Evolutionary conservation across 2,329 filamentous ascomycete species (phyloP), one percentile per base, ranked within the genome.

Genomic region (Endoconidiophora polonica): DNA sequence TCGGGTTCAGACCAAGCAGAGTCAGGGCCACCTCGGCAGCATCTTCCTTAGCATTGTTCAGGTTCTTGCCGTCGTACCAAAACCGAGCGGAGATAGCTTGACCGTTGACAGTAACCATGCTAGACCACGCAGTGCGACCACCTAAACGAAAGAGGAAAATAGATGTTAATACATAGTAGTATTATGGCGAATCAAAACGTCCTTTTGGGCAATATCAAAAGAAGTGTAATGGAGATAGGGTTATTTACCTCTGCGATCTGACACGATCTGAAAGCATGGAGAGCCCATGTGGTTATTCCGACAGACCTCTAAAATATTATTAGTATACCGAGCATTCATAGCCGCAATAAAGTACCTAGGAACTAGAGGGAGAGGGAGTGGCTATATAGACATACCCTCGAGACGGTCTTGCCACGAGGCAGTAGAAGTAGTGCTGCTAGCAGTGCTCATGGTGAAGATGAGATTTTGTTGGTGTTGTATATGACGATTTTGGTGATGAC

Each of bases 51-150:
- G 86, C 86, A 60, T 93, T 93, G 69, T 88, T 78, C 63, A 90
- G 72, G 61, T 86, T 86, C 62, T 86, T 79, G 54, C 86, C 86
- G 63, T 93, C 87, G 66, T 94, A 94, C 86, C 86, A 94, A 66
- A 79, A 94, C 55, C 86, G 77, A 44, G 86, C 86, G n/a, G 72
- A 62, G 58, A 85, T 73, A 44, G 67, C 72, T 46, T 72, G 67
- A 49, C 79, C 80, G 57, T 76, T 70, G 52, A 94, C 74, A n/a
- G 71, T 77, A 52, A 94, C 86, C 53, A 74, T 74, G 68, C 81
- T 83, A 52, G 86, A 90, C 87, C 87, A 94, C 52, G 87, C 87
- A 52, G 87, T 94, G 58, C 87, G 83, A 57, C 86, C 86, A 57
- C 86, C 87, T 91, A 58, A 37, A 47, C 26, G 39, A 42, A 43